Evolutionary conservation across 768 basidiomycete genomes (phyloP).

Genomic region (Boletus vermiculosoides): DNA sequence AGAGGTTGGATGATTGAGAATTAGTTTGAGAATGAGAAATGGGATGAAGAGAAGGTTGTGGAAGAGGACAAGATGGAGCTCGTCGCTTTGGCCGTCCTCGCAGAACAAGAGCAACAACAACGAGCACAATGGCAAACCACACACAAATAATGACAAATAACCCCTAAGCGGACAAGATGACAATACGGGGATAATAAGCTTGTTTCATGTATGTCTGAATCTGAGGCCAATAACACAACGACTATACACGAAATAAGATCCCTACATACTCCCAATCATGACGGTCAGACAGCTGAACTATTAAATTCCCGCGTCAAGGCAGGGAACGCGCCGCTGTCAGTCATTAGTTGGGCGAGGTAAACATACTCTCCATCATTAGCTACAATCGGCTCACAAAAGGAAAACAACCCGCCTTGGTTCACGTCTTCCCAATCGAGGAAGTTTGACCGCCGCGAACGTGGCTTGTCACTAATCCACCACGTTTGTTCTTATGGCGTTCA

Average conservation of each 20-base stretch:
- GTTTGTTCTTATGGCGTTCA: neutral
- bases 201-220: neutral
- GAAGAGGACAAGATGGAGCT: constrained; percentile 15
- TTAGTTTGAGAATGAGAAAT: neutral
- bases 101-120: constrained; percentile 15
- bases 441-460: neutral
- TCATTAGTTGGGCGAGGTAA: too few species aligned
- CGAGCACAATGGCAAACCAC: constrained; percentile 17
- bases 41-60: constrained; percentile 20
- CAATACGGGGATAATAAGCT: neutral
- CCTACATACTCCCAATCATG: neutral
- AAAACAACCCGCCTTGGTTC: neutral
- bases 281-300: neutral
- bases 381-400: neutral
- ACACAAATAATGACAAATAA: constrained; percentile 18
- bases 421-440: neutral
- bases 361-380: neutral
- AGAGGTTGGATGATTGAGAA: neutral
- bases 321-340: neutral
- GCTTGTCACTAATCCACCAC: neutral
- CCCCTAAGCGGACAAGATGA: neutral
- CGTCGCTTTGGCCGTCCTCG: constrained; percentile 12
- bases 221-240: too few species aligned
- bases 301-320: neutral
- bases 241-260: too few species aligned